phyloP scores from a whole-genome alignment of 2,329 filamentous ascomycete species.

The Penicillium fuscoglaucum region DNA sequence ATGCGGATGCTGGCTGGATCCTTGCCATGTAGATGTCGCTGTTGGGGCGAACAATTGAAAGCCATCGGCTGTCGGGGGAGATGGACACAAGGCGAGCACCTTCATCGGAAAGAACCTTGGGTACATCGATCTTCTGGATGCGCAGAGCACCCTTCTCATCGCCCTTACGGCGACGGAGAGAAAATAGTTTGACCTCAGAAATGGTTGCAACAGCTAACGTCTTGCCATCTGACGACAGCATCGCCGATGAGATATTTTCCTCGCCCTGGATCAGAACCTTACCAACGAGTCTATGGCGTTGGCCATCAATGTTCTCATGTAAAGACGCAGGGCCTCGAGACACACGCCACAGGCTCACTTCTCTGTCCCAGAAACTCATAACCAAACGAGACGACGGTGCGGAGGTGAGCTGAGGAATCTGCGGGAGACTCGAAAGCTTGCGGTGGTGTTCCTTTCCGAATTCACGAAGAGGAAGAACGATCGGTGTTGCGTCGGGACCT shows the following conservation, averaged over 20 bases:
- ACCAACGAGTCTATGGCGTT: constrained; percentile 57
- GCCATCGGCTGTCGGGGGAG: constrained; percentile 50
- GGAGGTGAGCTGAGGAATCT: constrained; percentile 70
- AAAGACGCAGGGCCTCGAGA: constrained; percentile 49
- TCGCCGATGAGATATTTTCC: constrained; percentile 75
- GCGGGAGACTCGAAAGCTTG: constrained; percentile 78
- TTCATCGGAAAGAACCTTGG: constrained; percentile 54
- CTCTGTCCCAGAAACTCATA: constrained; percentile 88
- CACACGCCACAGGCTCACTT: constrained; percentile 79
- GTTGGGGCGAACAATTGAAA: constrained; percentile 58
- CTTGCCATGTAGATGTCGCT: constrained; percentile 58
- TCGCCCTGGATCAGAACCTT: constrained; percentile 69
- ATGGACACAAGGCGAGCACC: constrained; percentile 67
- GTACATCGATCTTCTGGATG: constrained; percentile 69
- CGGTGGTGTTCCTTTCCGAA: constrained; percentile 79
- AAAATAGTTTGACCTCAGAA: constrained; percentile 75
- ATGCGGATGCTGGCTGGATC: constrained; percentile 44
- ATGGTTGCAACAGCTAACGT: constrained; percentile 75
- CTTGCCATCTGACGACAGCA: constrained; percentile 69
- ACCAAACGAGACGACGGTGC: constrained; percentile 73
- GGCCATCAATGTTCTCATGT: constrained; percentile 43
- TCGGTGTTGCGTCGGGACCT: constrained; percentile 83
- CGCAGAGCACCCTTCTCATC: constrained; percentile 61
- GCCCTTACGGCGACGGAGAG: constrained; percentile 57
- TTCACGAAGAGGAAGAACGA: constrained; percentile 76